phyloP scores from a whole-genome alignment of 805 yeast species.

The Hyphopichia homilentoma region DNA sequence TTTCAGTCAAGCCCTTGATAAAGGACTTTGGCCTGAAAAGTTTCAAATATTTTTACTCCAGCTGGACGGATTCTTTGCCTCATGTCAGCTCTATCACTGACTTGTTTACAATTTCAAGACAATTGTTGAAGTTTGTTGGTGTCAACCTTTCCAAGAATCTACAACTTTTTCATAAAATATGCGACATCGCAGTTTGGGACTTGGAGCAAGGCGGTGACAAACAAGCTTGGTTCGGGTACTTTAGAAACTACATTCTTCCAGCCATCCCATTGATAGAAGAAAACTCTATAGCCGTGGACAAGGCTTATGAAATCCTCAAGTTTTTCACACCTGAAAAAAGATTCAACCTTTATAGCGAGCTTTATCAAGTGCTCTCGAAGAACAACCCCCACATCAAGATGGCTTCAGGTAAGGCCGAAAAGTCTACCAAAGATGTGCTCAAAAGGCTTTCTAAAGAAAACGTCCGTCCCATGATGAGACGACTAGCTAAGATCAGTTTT shows the following conservation, averaged over 20 bases:
- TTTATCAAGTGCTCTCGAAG: conserved; percentile 55
- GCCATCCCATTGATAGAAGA: conserved; percentile 49
- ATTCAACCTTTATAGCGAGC: conserved; percentile 78
- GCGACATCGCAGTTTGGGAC: conserved; percentile 52
- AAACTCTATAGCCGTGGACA: conserved; percentile 58
- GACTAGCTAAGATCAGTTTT: conserved; percentile 66
- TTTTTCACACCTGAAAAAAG: conserved; percentile 59
- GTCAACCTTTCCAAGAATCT: conserved; percentile 49
- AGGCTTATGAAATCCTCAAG: conserved; percentile 52
- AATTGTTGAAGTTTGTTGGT: conserved; percentile 52
- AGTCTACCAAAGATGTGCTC: conserved; percentile 70
- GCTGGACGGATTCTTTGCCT: conserved; percentile 47
- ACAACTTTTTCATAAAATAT: conserved; percentile 50
- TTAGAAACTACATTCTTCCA: conserved; percentile 66
- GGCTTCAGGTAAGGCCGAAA: conserved; percentile 65
- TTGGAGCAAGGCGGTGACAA: conserved; percentile 17
- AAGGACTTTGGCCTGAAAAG: conserved; percentile 19
- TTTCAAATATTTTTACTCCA: conserved; percentile 40
- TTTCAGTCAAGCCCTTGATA: conserved; percentile 29
- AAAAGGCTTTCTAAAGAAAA: conserved; percentile 83
- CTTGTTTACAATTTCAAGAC: conserved; percentile 45
- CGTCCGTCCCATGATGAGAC: conserved; percentile 65
- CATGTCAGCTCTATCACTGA: conserved; percentile 35
- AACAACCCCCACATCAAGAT: conserved; percentile 52
- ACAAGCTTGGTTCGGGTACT: conserved; percentile 52